These are phyloP conservation scores for Suillus ampliporus DNA, from an alignment of 768 basidiomycete genomes.

Conservation along the genomic window DNA sequence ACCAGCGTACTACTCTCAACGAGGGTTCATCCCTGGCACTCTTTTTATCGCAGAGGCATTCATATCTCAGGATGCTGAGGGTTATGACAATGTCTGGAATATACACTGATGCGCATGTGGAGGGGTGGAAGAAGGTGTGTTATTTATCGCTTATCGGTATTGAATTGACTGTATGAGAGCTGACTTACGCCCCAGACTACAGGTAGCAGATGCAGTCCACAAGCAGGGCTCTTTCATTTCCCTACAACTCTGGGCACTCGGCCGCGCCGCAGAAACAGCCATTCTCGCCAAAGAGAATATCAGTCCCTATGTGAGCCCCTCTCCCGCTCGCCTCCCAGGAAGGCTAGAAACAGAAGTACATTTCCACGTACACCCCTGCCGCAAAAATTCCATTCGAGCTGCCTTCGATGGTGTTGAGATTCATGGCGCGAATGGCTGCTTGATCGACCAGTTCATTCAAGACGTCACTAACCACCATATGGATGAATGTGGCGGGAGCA, in stretches of 20 bases:
- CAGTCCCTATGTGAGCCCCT: slow-evolving; percentile 41
- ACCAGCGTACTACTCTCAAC: slow-evolving; percentile 55
- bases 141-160: neutral
- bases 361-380: slow-evolving; percentile 35
- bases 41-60: slow-evolving; percentile 64
- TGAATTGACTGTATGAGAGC: too few species aligned
- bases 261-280: slow-evolving; percentile 43
- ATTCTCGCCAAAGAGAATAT: slow-evolving; percentile 40
- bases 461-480: slow-evolving; percentile 59
- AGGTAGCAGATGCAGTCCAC: slow-evolving; percentile 66
- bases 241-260: slow-evolving; percentile 61
- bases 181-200: neutral
- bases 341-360: slow-evolving; percentile 22
- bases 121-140: slow-evolving; percentile 53
- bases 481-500: slow-evolving; percentile 71
- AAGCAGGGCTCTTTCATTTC: slow-evolving; percentile 53
- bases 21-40: slow-evolving; percentile 52
- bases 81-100: slow-evolving; percentile 61
- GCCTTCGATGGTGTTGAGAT: slow-evolving; percentile 56
- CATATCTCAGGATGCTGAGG: slow-evolving; percentile 56
- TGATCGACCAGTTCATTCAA: slow-evolving; percentile 69
- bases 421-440: slow-evolving; percentile 49
- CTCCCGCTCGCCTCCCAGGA: slow-evolving; percentile 31
- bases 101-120: slow-evolving; percentile 63
- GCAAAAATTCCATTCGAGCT: slow-evolving; percentile 43